These are phyloP conservation scores for Flagelloscypha sp. DNA, from an alignment of 768 basidiomycete genomes.

Conservation along the genomic window DNA sequence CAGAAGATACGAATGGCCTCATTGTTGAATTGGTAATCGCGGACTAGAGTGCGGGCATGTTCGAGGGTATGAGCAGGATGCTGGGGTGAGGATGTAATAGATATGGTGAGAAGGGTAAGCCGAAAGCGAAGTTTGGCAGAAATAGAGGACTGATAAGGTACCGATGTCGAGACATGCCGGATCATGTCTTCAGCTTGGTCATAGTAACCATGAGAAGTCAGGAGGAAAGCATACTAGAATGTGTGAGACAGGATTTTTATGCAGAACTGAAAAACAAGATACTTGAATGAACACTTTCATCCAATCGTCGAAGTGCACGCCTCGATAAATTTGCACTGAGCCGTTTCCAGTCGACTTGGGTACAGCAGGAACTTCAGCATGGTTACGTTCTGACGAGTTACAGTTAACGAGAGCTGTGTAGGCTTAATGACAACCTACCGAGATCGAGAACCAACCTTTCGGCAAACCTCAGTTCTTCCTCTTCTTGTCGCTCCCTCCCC, in stretches of 20 bases:
- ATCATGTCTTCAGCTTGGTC: conserved; percentile 68
- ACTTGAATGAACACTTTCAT: conserved; percentile 81
- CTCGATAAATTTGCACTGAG: conserved; percentile 70
- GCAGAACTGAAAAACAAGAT: conserved; percentile 10
- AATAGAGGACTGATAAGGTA: conserved; percentile 61
- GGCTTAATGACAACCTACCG: conserved; percentile 37
- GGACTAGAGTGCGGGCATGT: conserved; percentile 69
- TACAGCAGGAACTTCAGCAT: too few species aligned
- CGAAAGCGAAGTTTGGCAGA: too few species aligned
- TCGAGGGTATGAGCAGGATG: conserved; percentile 56
- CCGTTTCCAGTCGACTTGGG: too few species aligned
- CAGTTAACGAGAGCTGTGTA: too few species aligned
- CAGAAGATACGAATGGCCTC: conserved; percentile 75
- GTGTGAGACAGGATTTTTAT: not conserved
- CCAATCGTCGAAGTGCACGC: conserved; percentile 81
- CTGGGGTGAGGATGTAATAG: conserved; percentile 53
- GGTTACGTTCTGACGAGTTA: too few species aligned
- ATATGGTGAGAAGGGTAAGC: conserved; percentile 45
- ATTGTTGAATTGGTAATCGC: conserved; percentile 75
- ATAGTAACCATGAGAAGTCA: conserved; percentile 55
- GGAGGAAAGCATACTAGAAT: conserved; percentile 63
- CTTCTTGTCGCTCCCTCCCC: conserved; percentile 35
- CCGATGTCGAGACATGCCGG: conserved; percentile 65
- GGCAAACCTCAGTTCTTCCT: conserved; percentile 64
- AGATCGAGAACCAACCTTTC: conserved; percentile 70